phyloP scores from a whole-genome alignment of 768 basidiomycete species.

The Phlebiopsis gigantea region DNA sequence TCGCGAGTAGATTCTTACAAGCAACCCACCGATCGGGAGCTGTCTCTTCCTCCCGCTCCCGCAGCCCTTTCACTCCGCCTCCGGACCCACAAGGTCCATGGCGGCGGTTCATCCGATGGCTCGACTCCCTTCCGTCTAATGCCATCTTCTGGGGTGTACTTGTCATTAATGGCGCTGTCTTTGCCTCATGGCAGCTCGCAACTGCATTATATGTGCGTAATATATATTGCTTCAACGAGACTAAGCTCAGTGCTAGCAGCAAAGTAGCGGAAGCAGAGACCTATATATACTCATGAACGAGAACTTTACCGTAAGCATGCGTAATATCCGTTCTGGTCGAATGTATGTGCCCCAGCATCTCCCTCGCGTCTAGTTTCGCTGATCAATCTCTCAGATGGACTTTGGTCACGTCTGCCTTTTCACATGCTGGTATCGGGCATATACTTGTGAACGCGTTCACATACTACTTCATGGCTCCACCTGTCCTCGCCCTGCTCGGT shows the following conservation, averaged over 20 bases:
- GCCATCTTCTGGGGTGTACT: conserved; percentile 60
- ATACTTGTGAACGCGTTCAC: conserved; percentile 75
- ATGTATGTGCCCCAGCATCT: conserved; percentile 37
- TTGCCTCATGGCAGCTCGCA: conserved; percentile 47
- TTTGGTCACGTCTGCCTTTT: conserved; percentile 63
- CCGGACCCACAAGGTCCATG: conserved; percentile 10
- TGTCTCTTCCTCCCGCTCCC: not conserved
- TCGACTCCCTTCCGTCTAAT: conserved; percentile 51
- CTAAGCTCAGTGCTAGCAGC: conserved; percentile 1
- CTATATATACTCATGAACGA: conserved; percentile 45
- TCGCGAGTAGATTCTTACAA: conserved; percentile 9
- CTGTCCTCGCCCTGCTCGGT: conserved; percentile 59
- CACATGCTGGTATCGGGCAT: conserved; percentile 56
- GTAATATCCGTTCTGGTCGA: conserved; percentile 59
- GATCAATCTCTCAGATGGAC: conserved; percentile 54
- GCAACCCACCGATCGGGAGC: conserved; percentile 19
- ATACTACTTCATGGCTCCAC: conserved; percentile 70
- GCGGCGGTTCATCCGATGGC: conserved; percentile 21
- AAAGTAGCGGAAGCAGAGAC: conserved; percentile 29
- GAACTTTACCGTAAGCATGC: conserved; percentile 60
- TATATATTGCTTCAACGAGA: too few relatives aligned
- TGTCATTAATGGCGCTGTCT: conserved; percentile 57
- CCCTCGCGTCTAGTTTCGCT: not conserved
- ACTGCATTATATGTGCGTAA: conserved; percentile 18
- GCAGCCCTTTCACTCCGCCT: not conserved